Conservation (phyloP, 2,329 filamentous ascomycete genomes). For the Fusarium pseudoanthophilum region DNA sequence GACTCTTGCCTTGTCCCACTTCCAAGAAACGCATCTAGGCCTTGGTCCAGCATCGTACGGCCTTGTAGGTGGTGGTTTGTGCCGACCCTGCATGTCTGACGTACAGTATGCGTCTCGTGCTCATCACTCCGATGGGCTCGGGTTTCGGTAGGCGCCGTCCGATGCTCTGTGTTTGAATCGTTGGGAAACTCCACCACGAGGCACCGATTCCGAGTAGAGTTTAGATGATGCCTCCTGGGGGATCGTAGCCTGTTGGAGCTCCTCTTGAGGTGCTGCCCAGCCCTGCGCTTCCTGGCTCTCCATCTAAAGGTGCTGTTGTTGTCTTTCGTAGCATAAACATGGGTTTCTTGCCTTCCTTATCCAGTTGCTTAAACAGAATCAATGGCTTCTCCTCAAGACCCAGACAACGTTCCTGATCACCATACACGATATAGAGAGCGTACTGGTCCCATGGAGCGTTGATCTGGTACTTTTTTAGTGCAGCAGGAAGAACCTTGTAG, state of each 20-base stretch:
- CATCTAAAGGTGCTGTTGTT: conserved; percentile 64
- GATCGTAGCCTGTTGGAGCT: conserved; percentile 62
- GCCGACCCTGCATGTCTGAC: conserved; percentile 26
- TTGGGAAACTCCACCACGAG: conserved; percentile 10
- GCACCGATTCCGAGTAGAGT: background rate
- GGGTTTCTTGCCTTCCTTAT: conserved; percentile 96
- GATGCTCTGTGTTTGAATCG: conserved; percentile 1
- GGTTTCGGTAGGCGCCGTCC: conserved; percentile 40
- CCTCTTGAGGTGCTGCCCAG: conserved; percentile 59
- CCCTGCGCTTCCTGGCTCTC: conserved; percentile 65
- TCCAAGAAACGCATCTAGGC: conserved; percentile 29
- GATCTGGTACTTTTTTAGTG: conserved; percentile 98
- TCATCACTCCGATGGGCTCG: conserved; percentile 13
- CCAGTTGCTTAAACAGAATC: conserved; percentile 95
- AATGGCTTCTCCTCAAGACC: conserved; percentile 92
- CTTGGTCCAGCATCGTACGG: conserved; percentile 23
- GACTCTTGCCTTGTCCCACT: conserved; percentile 20
- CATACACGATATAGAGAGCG: conserved; percentile 96
- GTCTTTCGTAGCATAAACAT: conserved; percentile 97
- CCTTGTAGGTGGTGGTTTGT: conserved; percentile 25
- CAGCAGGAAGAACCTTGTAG: conserved; percentile 94
- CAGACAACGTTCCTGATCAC: conserved; percentile 95
- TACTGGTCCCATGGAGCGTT: conserved; percentile 98
- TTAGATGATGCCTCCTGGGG: conserved; percentile 70
- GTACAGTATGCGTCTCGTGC: conserved; percentile 30